Percentiles rank a stretch among this genome's conserved stretches.
These are phyloP conservation scores for Cercospora sojina DNA, from an alignment of 2,329 filamentous ascomycete species.

Conservation along the genomic window DNA sequence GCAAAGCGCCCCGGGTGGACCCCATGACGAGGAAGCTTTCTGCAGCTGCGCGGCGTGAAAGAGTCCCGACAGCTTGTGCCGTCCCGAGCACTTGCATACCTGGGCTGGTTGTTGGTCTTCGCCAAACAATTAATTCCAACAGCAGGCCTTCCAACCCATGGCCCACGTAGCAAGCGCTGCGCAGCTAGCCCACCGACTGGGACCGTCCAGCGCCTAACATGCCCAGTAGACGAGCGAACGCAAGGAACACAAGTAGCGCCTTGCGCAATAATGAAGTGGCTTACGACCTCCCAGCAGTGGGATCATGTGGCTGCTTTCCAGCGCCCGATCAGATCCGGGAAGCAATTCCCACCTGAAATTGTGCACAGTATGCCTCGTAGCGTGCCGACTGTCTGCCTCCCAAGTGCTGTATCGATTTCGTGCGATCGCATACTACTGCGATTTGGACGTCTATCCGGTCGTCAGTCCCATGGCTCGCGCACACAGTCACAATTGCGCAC, in stretches of 20 bases:
- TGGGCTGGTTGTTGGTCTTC: neutral
- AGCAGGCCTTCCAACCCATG: neutral
- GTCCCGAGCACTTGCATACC: neutral
- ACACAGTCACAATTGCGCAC: neutral
- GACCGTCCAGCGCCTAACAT: neutral
- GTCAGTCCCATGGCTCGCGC: neutral
- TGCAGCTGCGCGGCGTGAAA: slow-evolving; percentile 4
- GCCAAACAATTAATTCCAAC: neutral
- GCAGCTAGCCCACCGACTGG: neutral
- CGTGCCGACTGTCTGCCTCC: neutral
- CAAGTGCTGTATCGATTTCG: neutral
- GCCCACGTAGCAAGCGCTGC: neutral
- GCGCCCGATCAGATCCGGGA: neutral
- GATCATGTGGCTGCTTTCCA: neutral
- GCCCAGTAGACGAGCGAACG: neutral
- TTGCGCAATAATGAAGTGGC: slow-evolving; percentile 10
- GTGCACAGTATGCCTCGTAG: neutral
- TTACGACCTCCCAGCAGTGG: neutral
- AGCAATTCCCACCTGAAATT: slow-evolving; percentile 1
- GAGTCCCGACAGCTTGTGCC: neutral
- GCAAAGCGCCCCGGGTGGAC: neutral
- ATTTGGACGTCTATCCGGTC: neutral
- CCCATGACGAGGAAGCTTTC: neutral
- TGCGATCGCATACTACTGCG: neutral
- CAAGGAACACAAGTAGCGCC: neutral